Conservation (phyloP, 2,329 filamentous ascomycete genomes). For the Neoscytalidium dimidiatum region DNA sequence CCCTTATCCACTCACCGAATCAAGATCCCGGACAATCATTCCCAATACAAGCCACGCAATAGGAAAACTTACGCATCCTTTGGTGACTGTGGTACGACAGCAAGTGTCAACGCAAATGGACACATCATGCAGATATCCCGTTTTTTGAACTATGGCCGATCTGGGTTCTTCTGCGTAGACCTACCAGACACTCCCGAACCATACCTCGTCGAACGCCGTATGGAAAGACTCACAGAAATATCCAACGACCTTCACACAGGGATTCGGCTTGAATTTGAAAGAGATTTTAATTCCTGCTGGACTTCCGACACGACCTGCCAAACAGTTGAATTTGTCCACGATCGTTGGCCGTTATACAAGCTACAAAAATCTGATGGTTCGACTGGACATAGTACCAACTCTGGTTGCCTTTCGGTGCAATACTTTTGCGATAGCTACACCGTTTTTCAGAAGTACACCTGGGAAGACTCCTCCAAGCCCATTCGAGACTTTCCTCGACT, state of each 20-base stretch:
- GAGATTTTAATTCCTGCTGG: background rate
- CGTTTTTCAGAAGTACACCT: background rate
- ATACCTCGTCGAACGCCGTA: background rate
- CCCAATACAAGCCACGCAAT: background rate
- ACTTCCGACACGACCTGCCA: background rate
- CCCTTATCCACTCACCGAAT: too few relatives aligned
- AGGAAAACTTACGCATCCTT: background rate
- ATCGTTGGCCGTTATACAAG: background rate
- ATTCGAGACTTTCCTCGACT: background rate
- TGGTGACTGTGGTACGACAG: background rate
- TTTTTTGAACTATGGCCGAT: background rate
- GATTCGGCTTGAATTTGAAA: background rate
- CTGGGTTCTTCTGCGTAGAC: constrained; percentile 5
- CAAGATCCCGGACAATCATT: background rate
- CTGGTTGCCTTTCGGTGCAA: too few relatives aligned
- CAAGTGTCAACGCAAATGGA: constrained; percentile 1
- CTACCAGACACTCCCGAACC: background rate
- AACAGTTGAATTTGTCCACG: background rate
- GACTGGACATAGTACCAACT: background rate
- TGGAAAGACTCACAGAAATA: background rate
- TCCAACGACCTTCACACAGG: background rate
- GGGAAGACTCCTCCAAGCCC: too few relatives aligned
- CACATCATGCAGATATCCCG: background rate
- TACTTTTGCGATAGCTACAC: background rate
- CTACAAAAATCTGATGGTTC: background rate